Evolutionary conservation across 257 asterid species (phyloP).

Genomic region (Solanum pennellii): DNA sequence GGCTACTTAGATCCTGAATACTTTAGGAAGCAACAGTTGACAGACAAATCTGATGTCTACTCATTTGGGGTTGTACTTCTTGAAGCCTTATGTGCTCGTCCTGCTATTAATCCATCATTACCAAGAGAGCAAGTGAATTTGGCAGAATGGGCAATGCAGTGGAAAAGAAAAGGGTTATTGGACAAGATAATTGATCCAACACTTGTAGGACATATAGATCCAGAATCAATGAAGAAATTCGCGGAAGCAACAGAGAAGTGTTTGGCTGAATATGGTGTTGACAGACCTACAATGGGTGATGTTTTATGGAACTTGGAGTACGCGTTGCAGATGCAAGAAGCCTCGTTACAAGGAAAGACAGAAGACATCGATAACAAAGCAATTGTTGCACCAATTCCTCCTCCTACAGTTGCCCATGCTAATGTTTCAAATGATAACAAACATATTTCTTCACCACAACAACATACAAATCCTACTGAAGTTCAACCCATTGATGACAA

Average conservation of each 20-base stretch:
- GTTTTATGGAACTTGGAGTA: constrained; percentile 16
- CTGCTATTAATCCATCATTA: constrained; percentile 10
- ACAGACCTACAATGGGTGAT: constrained; percentile 16
- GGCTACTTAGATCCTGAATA: constrained; percentile 18
- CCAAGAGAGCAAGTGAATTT: constrained; percentile 16
- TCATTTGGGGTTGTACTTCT: constrained; percentile 11
- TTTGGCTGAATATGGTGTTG: constrained; percentile 10
- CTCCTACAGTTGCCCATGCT: neutral
- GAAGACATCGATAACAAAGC: neutral
- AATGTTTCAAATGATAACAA: neutral
- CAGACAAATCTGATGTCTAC: constrained; percentile 15
- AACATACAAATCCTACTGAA: neutral
- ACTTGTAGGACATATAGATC: constrained; percentile 7
- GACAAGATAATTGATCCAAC: constrained; percentile 11
- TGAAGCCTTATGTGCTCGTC: constrained; percentile 13
- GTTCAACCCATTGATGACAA: constrained; percentile 31
- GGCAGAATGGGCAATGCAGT: constrained; percentile 22
- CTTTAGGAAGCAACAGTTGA: constrained; percentile 10
- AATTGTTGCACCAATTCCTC: neutral
- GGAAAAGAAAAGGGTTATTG: constrained; percentile 9
- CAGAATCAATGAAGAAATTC: constrained; percentile 3
- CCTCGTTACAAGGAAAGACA: constrained; percentile 13
- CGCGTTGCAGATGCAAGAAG: constrained; percentile 13
- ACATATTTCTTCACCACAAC: constrained; percentile 1
- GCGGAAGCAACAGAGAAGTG: constrained; percentile 14